Percentiles rank a stretch among this genome's conserved stretches.
phyloP scores from a whole-genome alignment of 768 basidiomycete genomes.

The Mycena vitilis region DNA sequence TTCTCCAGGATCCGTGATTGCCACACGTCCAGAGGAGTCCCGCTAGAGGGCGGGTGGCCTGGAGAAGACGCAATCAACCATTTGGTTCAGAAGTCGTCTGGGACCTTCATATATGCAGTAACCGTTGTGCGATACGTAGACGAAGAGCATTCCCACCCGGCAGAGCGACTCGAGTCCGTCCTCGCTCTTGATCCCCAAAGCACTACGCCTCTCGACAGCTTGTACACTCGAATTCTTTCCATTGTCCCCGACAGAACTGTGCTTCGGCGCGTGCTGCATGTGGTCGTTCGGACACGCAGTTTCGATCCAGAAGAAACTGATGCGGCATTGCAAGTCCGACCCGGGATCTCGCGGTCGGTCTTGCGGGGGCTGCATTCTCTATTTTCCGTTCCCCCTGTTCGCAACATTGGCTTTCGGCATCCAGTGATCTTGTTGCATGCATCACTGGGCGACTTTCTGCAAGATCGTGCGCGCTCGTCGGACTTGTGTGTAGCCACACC shows the following conservation, averaged over 20 bases:
- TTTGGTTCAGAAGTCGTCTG: background rate
- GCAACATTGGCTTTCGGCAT: background rate
- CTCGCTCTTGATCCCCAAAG: background rate
- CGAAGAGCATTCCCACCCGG: background rate
- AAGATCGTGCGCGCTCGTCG: slow-evolving; percentile 4
- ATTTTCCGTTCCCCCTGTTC: background rate
- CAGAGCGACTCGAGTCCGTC: background rate
- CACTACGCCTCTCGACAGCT: background rate
- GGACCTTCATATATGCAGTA: background rate
- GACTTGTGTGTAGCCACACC: background rate
- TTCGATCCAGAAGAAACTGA: slow-evolving; percentile 24
- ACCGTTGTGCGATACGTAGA: background rate
- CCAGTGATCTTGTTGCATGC: background rate
- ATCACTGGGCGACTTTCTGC: slow-evolving; percentile 13
- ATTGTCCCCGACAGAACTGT: background rate
- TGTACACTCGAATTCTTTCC: background rate
- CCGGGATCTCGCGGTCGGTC: slow-evolving; percentile 9
- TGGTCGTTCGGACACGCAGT: background rate
- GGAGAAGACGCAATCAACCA: background rate
- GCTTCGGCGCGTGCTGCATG: slow-evolving; percentile 12
- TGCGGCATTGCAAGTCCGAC: background rate
- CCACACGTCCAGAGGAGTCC: background rate
- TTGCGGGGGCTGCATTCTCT: slow-evolving; percentile 19
- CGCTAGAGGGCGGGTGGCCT: background rate
- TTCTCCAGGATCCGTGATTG: background rate